These are phyloP conservation scores for Cunninghamia lanceolata DNA, from an alignment of 75 land plant species.

Conservation along the genomic window DNA sequence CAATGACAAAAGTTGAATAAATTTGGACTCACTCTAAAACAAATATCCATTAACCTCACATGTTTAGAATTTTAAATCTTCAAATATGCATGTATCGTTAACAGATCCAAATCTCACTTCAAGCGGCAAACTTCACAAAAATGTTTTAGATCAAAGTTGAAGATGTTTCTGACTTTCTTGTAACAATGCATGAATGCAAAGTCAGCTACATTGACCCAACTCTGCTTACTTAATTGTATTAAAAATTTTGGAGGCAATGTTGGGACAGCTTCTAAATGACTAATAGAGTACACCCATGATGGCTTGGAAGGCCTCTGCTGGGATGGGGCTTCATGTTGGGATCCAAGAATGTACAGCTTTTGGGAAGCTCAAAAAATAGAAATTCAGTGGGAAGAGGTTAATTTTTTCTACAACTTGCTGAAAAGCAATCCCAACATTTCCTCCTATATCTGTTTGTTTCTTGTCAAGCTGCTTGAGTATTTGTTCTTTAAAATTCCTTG, in stretches of 20 bases:
- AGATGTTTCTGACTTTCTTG: not conserved
- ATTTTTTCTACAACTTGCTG: not conserved
- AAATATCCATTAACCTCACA: not conserved
- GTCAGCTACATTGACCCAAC: not conserved
- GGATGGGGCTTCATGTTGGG: not conserved
- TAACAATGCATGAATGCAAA: not conserved
- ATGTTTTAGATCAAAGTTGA: not conserved
- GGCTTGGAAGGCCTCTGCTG: too few species aligned
- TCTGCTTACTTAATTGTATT: not conserved
- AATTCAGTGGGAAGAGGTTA: not conserved
- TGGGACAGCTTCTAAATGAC: not conserved
- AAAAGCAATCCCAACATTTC: not conserved
- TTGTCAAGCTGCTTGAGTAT: not conserved
- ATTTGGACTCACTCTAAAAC: not conserved
- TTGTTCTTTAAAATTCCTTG: not conserved
- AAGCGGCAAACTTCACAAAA: not conserved
- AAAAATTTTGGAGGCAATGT: not conserved
- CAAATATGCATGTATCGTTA: not conserved
- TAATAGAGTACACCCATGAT: not conserved
- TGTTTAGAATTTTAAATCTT: not conserved
- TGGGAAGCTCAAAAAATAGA: not conserved
- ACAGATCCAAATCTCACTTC: not conserved
- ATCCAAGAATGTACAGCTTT: not conserved
- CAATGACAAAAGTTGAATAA: not conserved
- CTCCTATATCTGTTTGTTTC: not conserved